Evolutionary conservation across 2,329 filamentous ascomycete genomes (phyloP).

Genomic region (Aspergillus caelatus): DNA sequence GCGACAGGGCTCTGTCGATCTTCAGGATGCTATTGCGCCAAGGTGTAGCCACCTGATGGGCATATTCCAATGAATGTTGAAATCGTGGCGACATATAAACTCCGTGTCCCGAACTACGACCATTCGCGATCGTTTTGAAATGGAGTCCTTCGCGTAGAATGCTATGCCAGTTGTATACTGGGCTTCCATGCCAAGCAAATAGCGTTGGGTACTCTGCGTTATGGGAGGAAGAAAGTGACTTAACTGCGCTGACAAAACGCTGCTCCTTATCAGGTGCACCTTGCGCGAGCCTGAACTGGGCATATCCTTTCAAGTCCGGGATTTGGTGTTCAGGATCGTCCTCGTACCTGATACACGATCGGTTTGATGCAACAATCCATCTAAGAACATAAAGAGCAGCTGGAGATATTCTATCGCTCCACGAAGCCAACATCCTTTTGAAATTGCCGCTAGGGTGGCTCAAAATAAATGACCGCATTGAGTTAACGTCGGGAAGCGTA

Average conservation of each 20-base stretch:
- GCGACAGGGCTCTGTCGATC: constrained; percentile 63
- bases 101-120: constrained; percentile 74
- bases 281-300: constrained; percentile 86
- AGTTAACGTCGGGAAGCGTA: constrained; percentile 41
- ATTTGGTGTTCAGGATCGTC: constrained; percentile 54
- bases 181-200: constrained; percentile 86
- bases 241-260: constrained; percentile 68
- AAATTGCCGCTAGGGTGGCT: constrained; percentile 19
- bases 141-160: constrained; percentile 83
- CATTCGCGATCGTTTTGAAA: constrained; percentile 64
- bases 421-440: constrained; percentile 48
- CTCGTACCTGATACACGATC: constrained; percentile 82
- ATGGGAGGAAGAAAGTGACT: constrained; percentile 39
- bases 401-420: constrained; percentile 64
- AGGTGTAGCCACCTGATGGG: constrained; percentile 6
- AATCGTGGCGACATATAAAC: constrained; percentile 75
- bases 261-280: constrained; percentile 86
- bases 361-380: constrained; percentile 89
- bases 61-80: constrained; percentile 59
- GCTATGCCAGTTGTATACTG: constrained; percentile 79
- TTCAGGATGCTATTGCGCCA: constrained; percentile 72
- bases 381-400: constrained; percentile 70
- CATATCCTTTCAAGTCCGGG: constrained; percentile 65
- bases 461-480: constrained; percentile 51
- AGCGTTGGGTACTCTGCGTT: constrained; percentile 64